Conservation (phyloP, 176 grass and related monocot species). For the Aegilops bicornis region DNA sequence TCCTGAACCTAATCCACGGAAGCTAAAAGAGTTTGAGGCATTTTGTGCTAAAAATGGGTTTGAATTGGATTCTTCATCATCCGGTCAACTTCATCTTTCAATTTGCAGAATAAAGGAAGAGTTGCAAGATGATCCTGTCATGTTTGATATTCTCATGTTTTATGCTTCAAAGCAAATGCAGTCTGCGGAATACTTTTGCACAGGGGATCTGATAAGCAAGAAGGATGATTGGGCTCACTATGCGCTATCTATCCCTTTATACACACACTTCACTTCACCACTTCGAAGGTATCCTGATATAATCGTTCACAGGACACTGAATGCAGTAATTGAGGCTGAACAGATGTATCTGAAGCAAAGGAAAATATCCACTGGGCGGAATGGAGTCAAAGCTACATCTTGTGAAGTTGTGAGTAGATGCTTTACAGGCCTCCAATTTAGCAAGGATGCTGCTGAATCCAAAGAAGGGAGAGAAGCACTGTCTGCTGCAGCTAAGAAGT, state of each 20-base stretch:
- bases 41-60: constrained; percentile 91
- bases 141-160: constrained; percentile 91
- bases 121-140: constrained; percentile 71
- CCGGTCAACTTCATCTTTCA: constrained; percentile 87
- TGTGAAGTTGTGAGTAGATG: constrained; percentile 38
- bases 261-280: constrained; percentile 95
- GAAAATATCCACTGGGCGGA: constrained; percentile 10
- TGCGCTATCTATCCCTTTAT: constrained; percentile 71
- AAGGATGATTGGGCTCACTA: constrained; percentile 94
- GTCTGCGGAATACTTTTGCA: constrained; percentile 84
- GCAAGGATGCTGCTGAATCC: constrained; percentile 67
- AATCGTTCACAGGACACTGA: constrained; percentile 88
- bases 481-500: constrained; percentile 55
- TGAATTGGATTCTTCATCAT: constrained; percentile 80
- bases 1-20: constrained; percentile 76
- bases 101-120: constrained; percentile 78
- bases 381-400: constrained; percentile 25
- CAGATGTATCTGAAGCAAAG: constrained; percentile 62
- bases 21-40: constrained; percentile 76
- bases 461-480: constrained; percentile 71
- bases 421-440: constrained; percentile 76
- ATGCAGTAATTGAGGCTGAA: constrained; percentile 82
- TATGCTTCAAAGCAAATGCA: constrained; percentile 97
- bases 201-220: constrained; percentile 59
- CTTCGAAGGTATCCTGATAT: constrained; percentile 95